Base-by-base conservation (phyloP, 2,329 filamentous ascomycete genomes). In the Pseudogymnoascus verrucosus region DNA sequence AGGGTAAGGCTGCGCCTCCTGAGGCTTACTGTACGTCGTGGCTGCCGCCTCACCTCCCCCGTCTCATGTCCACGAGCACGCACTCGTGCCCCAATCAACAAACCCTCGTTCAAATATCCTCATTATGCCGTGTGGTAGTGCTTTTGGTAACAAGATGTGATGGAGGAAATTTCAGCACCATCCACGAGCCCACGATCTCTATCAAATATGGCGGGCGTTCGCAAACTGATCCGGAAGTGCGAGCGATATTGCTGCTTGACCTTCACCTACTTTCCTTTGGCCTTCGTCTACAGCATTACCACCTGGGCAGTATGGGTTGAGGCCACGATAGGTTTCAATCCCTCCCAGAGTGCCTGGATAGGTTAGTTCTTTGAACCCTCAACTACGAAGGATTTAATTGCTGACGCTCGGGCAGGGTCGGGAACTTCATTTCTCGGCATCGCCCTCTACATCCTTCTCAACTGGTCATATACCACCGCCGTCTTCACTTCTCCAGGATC, bases 291-390 rank as follows among this genome's bases (percentile, higher is more conserved):
- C 72, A 84, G 89, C 63, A 76, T 97, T 68, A 93, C 91, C n/a
- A 89, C 89, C 10, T 99, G 95, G 95, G 93, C 91, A 2, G 84
- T 89, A n/a, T 97, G 89, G 82, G 92, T 96, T 7, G 84, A 93
- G 70, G 82, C 89, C 59, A 87, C 81, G 64, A 89, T 96, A 65
- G 89, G 90, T 62, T 80, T 82, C 28, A 78, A 77, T 61, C 78
- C 81, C 19, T 76, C 78, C 5, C 79, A 80, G 64, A 82, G 78
- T 60, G 73, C 74, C 14, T 86, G 83, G 83, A 80, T 84, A 71
- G 85, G 85, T 87, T 77, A 59, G 79, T 72, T 37, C 39, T 60
- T 60, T 14, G 37, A 37, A 14, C 42, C 21, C 21, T 47, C 37
- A 34, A 28, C n/a, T 16, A 42, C 44, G 5, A 64, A 60, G 12